These are phyloP conservation scores for Tetragonia tetragonoides DNA, from an alignment of 148 eudicot species.

Conservation along the genomic window DNA sequence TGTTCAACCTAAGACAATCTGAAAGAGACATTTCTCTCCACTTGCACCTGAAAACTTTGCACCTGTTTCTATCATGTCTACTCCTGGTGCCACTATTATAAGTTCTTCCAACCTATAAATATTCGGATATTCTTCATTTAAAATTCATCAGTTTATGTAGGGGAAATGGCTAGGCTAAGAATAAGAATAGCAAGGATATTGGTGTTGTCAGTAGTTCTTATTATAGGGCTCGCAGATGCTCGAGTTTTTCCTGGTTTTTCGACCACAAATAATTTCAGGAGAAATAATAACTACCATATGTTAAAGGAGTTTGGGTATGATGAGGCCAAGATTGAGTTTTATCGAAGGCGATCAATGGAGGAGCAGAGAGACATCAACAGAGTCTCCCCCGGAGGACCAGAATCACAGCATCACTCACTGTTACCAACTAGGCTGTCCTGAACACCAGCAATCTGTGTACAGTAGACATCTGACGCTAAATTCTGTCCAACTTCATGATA, in stretches of 20 bases:
- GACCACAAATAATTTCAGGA: not conserved
- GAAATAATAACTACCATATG: not conserved
- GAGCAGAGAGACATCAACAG: not conserved
- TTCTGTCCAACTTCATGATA: too few relatives aligned
- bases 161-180: not conserved
- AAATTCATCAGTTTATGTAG: not conserved
- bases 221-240: not conserved
- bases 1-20: not conserved
- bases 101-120: constrained; percentile 6
- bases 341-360: not conserved
- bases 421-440: not conserved
- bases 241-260: not conserved
- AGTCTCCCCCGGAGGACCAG: constrained; percentile 25
- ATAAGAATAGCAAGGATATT: not conserved
- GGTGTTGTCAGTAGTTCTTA: not conserved
- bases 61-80: not conserved
- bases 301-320: constrained; percentile 10
- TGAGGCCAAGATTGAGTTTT: constrained; percentile 3
- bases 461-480: too few relatives aligned
- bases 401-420: constrained; percentile 23
- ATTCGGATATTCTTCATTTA: not conserved
- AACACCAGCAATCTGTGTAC: not conserved
- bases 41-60: not conserved
- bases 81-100: not conserved
- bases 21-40: not conserved